Conservation (phyloP, 495 filamentous ascomycete species). For the Penicillium ochrochloron region DNA sequence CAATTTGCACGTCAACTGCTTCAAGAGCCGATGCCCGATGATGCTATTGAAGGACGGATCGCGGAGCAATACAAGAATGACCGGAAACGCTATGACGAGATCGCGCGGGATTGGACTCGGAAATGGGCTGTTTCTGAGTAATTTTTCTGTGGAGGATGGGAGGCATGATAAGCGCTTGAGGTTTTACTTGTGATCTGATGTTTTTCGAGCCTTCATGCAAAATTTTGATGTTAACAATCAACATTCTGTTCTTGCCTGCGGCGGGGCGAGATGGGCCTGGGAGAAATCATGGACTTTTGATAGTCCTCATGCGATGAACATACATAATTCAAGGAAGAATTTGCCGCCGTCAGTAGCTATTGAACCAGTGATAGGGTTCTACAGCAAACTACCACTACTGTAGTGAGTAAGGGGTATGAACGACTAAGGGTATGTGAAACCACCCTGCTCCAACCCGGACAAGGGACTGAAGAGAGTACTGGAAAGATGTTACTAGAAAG, state of each 20-base stretch:
- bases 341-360: too few relatives aligned
- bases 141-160: slow-evolving; percentile 1
- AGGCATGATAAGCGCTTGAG: not conserved
- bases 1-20: slow-evolving; percentile 78
- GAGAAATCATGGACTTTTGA: not conserved
- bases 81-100: slow-evolving; percentile 76
- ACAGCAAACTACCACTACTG: not conserved
- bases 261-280: not conserved
- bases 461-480: not conserved
- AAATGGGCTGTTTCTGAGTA: slow-evolving; percentile 66
- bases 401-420: too few relatives aligned
- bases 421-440: not conserved
- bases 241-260: not conserved
- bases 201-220: not conserved
- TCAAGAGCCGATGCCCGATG: slow-evolving; percentile 87
- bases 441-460: too few relatives aligned
- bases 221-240: not conserved
- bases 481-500: too few relatives aligned
- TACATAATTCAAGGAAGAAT: slow-evolving; percentile 3
- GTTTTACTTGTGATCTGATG: slow-evolving; percentile 12
- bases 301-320: slow-evolving; percentile 6
- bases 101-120: slow-evolving; percentile 78
- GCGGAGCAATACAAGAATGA: slow-evolving; percentile 84
- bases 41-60: slow-evolving; percentile 86
- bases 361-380: too few relatives aligned